phyloP scores from a whole-genome alignment of 2,329 filamentous ascomycete species.

The Delphinella strobiligena region DNA sequence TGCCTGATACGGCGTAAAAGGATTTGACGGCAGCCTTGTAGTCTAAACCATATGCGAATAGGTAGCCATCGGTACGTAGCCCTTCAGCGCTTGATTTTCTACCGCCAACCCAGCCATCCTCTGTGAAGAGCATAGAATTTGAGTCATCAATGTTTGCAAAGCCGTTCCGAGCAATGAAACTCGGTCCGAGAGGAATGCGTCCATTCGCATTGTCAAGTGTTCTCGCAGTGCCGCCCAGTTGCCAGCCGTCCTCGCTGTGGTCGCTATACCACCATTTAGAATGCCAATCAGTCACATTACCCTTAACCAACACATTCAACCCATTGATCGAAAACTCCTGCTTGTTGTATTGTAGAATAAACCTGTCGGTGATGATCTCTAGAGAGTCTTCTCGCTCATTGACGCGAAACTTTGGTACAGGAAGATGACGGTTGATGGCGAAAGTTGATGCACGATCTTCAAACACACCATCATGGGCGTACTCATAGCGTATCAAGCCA shows the following conservation, averaged over 20 bases:
- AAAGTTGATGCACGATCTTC: conserved; percentile 52
- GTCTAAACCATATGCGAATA: conserved; percentile 48
- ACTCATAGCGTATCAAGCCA: conserved; percentile 48
- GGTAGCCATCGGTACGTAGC: conserved; percentile 44
- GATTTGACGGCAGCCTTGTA: conserved; percentile 42
- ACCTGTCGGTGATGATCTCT: conserved; percentile 43
- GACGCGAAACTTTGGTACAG: conserved; percentile 37
- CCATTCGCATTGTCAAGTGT: conserved; percentile 46
- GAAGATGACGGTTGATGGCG: conserved; percentile 42
- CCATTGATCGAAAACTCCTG: conserved; percentile 41
- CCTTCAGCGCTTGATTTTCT: conserved; percentile 30
- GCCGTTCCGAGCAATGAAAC: conserved; percentile 40
- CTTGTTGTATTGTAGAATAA: conserved; percentile 49
- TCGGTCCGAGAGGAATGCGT: conserved; percentile 35
- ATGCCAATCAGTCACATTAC: conserved; percentile 23
- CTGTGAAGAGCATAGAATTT: conserved; percentile 44
- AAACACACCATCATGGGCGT: conserved; percentile 46
- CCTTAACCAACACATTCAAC: conserved; percentile 34
- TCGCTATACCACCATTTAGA: conserved; percentile 42
- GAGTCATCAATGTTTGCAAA: conserved; percentile 44
- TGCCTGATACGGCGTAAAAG: conserved; percentile 44
- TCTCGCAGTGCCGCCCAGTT: conserved; percentile 38
- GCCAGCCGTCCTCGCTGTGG: conserved; percentile 19
- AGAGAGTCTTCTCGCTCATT: conserved; percentile 35
- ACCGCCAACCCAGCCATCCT: conserved; percentile 39